Evolutionary conservation across 306 rosid genomes (phyloP).

Genomic region (Lathyrus aphaca): DNA sequence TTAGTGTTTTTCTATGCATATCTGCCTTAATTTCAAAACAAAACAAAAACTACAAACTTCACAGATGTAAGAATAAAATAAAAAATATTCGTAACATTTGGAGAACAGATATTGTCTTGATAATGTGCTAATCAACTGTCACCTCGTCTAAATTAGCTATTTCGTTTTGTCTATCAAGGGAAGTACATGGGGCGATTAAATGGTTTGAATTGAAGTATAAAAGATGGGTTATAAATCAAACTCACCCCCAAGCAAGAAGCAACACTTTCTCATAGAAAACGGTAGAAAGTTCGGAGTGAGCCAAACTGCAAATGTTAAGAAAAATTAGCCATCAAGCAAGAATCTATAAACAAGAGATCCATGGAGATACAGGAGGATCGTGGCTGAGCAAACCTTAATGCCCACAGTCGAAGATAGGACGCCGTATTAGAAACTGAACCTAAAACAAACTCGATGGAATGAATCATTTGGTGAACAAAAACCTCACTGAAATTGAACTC

Average conservation of each 20-base stretch:
- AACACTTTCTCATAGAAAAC: slow-evolving; percentile 98
- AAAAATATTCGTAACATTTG: background rate
- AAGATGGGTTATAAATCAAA: slow-evolving; percentile 36
- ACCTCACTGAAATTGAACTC: slow-evolving; percentile 95
- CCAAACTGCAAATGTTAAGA: slow-evolving; percentile 74
- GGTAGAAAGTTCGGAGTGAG: slow-evolving; percentile 96
- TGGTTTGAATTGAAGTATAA: slow-evolving; percentile 15
- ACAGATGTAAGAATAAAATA: no score
- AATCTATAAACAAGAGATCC: slow-evolving; percentile 29
- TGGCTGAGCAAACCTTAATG: slow-evolving; percentile 74
- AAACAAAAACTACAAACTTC: no score
- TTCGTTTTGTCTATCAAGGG: slow-evolving; percentile 29
- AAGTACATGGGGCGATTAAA: slow-evolving; percentile 6
- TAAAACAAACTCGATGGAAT: slow-evolving; percentile 92
- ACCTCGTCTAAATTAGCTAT: background rate
- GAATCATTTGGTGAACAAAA: slow-evolving; percentile 99
- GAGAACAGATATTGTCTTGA: background rate
- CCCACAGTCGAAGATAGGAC: slow-evolving; percentile 99
- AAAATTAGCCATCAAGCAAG: slow-evolving; percentile 30
- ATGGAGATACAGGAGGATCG: slow-evolving; percentile 27
- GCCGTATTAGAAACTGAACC: slow-evolving; percentile 99
- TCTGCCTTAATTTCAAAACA: background rate
- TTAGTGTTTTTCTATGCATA: background rate
- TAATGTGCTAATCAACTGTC: background rate
- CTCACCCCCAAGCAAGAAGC: slow-evolving; percentile 99